Evolutionary conservation across 208 protist species (phyloP), one percentile per base, ranked within the genome.

Genomic region (Wallacemonas sp.): DNA sequence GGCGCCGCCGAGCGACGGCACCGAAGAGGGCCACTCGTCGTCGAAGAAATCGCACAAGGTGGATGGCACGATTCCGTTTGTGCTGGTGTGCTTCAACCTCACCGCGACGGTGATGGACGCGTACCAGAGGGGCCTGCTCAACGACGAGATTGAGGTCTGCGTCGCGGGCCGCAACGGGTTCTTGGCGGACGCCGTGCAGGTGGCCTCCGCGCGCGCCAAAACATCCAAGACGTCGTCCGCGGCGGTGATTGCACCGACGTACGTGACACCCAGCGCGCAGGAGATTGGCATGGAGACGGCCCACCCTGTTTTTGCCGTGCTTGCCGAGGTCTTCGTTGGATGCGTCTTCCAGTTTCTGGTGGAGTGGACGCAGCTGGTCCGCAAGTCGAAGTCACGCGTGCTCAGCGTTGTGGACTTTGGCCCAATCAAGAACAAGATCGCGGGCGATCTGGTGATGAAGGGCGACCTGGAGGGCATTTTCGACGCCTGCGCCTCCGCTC

Each of bases 1-100:
- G 3, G 42, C 61, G 22, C 11, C 32, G 16, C 20, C 39, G 7
- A 23, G 26, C 7, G 38, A 10, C 20, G 29, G 28, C 23, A 65
- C 25, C 11, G n/a, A 4, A 16, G 48, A 32, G 8, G 48, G 3
- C 7, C 10, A 5, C 8, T 8, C n/a, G 20, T 26, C 22, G 22
- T 18, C 26, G 8, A 32, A 67, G 57, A 26, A 29, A 10, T 50
- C 42, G 0, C 25, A 55, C 22, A 38, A 55, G 28, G 39, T 44
- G 32, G 48, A 49, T n/a, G 11, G 0, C 49, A 71, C 25, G 76
- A 90, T 45, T 32, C 89, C 89, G 11, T 95, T 88, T 78, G 86
- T 89, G 23, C 70, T 95, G 7, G 71, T 95, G 7, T 76, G 73
- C 38, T 91, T 92, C 72, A 92, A 87, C 64, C 75, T 95, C 46